A percentile compares a stretch with the other conserved stretches of the same genome.
Evolutionary conservation across 352 stramenopile species (phyloP).

Genomic region (Phytophthora sojae): DNA sequence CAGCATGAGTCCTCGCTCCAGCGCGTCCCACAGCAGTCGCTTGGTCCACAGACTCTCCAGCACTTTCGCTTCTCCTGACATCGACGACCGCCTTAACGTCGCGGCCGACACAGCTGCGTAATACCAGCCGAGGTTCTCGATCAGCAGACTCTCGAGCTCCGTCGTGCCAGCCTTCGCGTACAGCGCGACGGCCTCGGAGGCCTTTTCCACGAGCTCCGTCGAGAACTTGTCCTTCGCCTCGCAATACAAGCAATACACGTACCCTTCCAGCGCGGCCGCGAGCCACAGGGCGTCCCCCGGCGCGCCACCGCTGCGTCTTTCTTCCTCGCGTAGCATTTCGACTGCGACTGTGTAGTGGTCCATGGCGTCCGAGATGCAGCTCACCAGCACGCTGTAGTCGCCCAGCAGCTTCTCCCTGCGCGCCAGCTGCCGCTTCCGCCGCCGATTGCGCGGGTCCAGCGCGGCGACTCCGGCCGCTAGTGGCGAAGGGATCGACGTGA

Average conservation of each 20-base stretch:
- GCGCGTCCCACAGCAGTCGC: constrained; percentile 68
- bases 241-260: constrained; percentile 66
- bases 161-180: constrained; percentile 72
- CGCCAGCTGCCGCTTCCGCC: constrained; percentile 57
- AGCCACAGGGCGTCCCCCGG: constrained; percentile 79
- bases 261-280: constrained; percentile 80
- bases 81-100: constrained; percentile 17
- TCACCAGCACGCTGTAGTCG: constrained; percentile 79
- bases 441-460: constrained; percentile 54
- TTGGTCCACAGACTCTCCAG: constrained; percentile 76
- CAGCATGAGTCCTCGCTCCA: constrained; percentile 65
- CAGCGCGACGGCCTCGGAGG: constrained; percentile 70
- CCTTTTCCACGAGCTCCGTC: constrained; percentile 82
- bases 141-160: constrained; percentile 76
- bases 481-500: constrained; percentile 46
- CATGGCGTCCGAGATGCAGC: constrained; percentile 67
- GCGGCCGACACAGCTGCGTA: constrained; percentile 58
- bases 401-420: constrained; percentile 82
- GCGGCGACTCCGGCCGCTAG: constrained; percentile 37
- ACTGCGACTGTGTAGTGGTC: constrained; percentile 77
- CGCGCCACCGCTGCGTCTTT: constrained; percentile 60
- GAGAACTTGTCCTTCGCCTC: constrained; percentile 64
- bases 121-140: constrained; percentile 79
- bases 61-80: constrained; percentile 46
- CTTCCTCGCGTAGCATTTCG: constrained; percentile 81